phyloP scores from a whole-genome alignment of 2,329 filamentous ascomycete species.

The Paracamarosporium sp. region DNA sequence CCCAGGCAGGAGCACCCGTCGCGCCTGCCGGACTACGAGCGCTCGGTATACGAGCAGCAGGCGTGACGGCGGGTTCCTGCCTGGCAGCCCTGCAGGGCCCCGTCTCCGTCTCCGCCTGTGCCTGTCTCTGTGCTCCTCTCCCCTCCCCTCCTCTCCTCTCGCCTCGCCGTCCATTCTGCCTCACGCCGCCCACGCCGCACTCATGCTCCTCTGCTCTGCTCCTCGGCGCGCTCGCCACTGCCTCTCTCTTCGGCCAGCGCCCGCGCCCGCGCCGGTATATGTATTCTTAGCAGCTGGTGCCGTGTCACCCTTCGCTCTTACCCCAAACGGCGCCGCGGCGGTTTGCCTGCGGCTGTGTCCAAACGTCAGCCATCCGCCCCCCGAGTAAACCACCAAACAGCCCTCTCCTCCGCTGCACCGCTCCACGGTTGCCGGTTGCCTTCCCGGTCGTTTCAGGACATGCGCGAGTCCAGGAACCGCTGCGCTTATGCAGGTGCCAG shows the following conservation, averaged over 20 bases:
- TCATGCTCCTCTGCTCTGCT: not conserved
- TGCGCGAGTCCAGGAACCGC: slow-evolving; percentile 6
- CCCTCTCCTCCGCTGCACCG: slow-evolving; percentile 15
- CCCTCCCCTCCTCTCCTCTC: not conserved
- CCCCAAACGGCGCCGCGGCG: slow-evolving; percentile 27
- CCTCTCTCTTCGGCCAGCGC: slow-evolving; percentile 4
- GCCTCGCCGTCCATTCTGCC: not conserved
- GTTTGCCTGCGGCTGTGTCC: slow-evolving; percentile 43
- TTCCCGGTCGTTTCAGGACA: not conserved
- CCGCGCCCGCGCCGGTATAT: slow-evolving; percentile 18
- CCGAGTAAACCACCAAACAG: slow-evolving; percentile 27
- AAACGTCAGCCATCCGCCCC: slow-evolving; percentile 31
- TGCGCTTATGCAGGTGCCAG: slow-evolving; percentile 18
- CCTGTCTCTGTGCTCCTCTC: not conserved
- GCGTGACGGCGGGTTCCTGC: slow-evolving; percentile 7
- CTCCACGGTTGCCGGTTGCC: too few species aligned
- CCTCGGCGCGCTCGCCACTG: not conserved
- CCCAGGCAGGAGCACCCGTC: slow-evolving; percentile 5
- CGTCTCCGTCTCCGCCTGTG: not conserved
- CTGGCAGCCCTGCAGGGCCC: not conserved
- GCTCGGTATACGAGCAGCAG: slow-evolving; percentile 3
- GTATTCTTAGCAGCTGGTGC: slow-evolving; percentile 48
- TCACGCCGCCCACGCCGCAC: not conserved
- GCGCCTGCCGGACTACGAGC: slow-evolving; percentile 11
- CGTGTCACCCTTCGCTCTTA: slow-evolving; percentile 33